Percentiles rank a stretch among this genome's conserved stretches.
Conservation (phyloP, 768 basidiomycete genomes). For the Boletus vermiculosoides region DNA sequence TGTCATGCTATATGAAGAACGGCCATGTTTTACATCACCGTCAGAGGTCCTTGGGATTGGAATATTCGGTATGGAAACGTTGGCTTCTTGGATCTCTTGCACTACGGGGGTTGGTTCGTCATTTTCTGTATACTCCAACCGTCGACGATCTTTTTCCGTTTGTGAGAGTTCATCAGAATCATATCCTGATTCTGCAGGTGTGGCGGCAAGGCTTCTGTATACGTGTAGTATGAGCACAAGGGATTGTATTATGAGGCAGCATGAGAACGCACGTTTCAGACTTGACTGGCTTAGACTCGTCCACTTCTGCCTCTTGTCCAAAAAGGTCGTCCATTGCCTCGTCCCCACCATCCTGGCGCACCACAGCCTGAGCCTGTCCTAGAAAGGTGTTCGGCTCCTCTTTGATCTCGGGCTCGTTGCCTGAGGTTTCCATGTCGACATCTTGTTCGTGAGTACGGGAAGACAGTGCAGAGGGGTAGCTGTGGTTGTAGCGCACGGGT, state of each 20-base stretch:
- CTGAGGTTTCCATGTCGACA: constrained; percentile 41
- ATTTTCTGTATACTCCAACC: constrained; percentile 80
- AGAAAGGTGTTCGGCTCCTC: constrained; percentile 12
- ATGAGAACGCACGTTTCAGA: constrained; percentile 43
- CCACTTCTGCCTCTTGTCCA: constrained; percentile 61
- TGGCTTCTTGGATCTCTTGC: constrained; percentile 60
- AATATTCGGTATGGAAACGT: constrained; percentile 83
- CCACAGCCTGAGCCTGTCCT: constrained; percentile 26
- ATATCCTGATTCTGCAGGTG: constrained; percentile 42
- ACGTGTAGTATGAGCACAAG: constrained; percentile 16
- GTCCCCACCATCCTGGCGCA: constrained; percentile 30
- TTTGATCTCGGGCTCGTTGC: constrained; percentile 14
- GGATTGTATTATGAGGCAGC: constrained; percentile 7
- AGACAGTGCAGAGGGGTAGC: constrained; percentile 12
- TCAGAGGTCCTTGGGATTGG: constrained; percentile 79
- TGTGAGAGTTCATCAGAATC: constrained; percentile 70
- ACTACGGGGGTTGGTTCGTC: constrained; percentile 59
- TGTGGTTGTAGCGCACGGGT: constrained; percentile 24
- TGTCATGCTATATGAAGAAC: background rate
- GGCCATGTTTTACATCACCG: constrained; percentile 59
- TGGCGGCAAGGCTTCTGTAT: constrained; percentile 38
- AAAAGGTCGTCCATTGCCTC: constrained; percentile 79
- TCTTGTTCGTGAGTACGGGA: constrained; percentile 30
- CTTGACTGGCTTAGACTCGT: constrained; percentile 40
- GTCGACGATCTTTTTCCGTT: constrained; percentile 54